Percentiles rank a stretch among this genome's conserved stretches.
Evolutionary conservation across 176 grass and related monocot species (phyloP).

Genomic region (Stipa capillata): DNA sequence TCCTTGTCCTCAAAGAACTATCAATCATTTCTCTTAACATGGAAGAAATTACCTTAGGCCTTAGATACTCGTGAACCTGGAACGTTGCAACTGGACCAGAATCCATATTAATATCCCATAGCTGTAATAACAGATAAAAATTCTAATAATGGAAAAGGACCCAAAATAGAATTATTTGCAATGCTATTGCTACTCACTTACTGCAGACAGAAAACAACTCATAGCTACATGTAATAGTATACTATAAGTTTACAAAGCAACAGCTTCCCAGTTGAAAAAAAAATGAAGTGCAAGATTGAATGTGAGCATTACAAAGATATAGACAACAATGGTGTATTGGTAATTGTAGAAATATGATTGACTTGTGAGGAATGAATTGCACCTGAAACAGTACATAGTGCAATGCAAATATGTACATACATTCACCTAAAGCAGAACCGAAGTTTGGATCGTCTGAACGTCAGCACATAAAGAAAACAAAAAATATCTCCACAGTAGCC

Average conservation of each 20-base stretch:
- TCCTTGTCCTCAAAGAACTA: slow-evolving; percentile 3
- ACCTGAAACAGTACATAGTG: not conserved
- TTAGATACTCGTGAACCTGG: slow-evolving; percentile 93
- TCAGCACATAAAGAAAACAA: not conserved
- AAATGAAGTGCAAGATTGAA: not conserved
- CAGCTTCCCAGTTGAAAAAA: not conserved
- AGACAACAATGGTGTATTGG: not conserved
- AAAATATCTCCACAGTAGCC: not conserved
- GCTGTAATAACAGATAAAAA: slow-evolving; percentile 42
- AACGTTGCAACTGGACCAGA: slow-evolving; percentile 81
- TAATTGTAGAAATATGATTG: not conserved
- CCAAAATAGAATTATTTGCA: not conserved
- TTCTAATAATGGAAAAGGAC: not conserved
- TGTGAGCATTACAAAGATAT: not conserved
- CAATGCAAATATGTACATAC: not conserved
- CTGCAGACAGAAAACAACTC: slow-evolving; percentile 5
- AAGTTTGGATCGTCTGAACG: not conserved
- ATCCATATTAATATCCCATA: slow-evolving; percentile 97
- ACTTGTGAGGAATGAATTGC: not conserved
- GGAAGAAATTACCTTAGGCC: slow-evolving; percentile 78
- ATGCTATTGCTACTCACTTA: not conserved
- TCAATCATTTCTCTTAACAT: slow-evolving; percentile 15
- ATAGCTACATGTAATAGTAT: not conserved
- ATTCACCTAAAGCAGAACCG: not conserved
- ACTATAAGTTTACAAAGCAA: not conserved